phyloP scores from a whole-genome alignment of 257 asterid genomes.

The Capsicum chinense region DNA sequence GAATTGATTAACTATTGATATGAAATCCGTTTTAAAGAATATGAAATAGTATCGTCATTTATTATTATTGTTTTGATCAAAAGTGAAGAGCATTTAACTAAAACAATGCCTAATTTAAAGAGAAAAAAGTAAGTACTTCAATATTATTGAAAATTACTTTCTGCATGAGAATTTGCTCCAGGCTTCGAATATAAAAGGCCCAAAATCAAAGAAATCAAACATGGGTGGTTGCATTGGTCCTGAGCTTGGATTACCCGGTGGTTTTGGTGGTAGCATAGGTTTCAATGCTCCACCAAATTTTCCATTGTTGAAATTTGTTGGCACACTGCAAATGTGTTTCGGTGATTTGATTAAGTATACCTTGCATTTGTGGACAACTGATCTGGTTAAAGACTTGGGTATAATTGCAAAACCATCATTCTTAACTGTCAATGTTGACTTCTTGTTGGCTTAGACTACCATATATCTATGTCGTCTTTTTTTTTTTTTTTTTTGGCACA shows the following conservation, averaged over 20 bases:
- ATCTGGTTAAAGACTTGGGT: conserved; percentile 36
- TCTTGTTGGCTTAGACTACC: no score
- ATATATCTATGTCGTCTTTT: no score
- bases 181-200: conserved; percentile 55
- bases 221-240: background rate
- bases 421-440: conserved; percentile 39
- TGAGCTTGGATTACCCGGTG: conserved; percentile 20
- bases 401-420: conserved; percentile 49
- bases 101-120: no score
- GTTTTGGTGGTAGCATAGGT: conserved; percentile 32
- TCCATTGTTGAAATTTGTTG: conserved; percentile 47
- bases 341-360: conserved; percentile 45
- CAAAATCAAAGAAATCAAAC: conserved; percentile 42
- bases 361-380: conserved; percentile 42
- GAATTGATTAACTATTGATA: no score
- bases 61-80: no score
- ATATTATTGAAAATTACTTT: background rate
- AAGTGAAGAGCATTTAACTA: no score
- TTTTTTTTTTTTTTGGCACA: no score
- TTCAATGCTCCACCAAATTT: conserved; percentile 40
- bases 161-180: conserved; percentile 38
- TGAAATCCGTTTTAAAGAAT: no score
- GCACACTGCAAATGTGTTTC: conserved; percentile 35
- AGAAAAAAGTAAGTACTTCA: background rate
- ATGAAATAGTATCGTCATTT: no score